A percentile compares a stretch with the other conserved stretches of the same genome.
Evolutionary conservation across 2,329 filamentous ascomycete genomes (phyloP).

Genomic region (Beauveria rudraprayagi): DNA sequence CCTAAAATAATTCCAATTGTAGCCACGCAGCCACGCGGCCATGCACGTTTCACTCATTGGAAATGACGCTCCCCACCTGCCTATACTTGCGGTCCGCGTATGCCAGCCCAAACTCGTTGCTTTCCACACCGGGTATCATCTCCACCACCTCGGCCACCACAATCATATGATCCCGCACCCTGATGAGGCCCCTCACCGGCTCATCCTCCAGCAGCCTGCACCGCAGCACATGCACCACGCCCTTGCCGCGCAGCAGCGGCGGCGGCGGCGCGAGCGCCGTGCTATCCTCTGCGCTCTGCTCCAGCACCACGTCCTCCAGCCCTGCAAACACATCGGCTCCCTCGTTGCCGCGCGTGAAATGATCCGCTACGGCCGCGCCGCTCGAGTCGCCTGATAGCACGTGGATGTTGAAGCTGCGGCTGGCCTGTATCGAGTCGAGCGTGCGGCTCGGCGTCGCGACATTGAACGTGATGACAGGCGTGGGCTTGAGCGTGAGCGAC

Average conservation of each 20-base stretch:
- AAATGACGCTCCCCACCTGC: conserved; percentile 30
- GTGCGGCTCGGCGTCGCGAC: conserved; percentile 48
- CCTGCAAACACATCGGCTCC: conserved; percentile 31
- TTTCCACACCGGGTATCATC: conserved; percentile 28
- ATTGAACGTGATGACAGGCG: conserved; percentile 49
- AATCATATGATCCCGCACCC: conserved; percentile 43
- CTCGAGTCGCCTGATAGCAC: conserved; percentile 38
- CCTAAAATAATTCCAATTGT: background rate
- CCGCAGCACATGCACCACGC: conserved; percentile 43
- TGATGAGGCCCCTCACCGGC: conserved; percentile 32
- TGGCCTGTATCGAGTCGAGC: conserved; percentile 39
- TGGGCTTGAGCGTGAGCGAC: conserved; percentile 43
- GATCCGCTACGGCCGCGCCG: conserved; percentile 43
- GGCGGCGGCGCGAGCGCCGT: conserved; percentile 15
- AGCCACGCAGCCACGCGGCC: background rate
- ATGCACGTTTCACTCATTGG: background rate
- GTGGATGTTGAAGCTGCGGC: conserved; percentile 45
- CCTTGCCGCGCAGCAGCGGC: conserved; percentile 40
- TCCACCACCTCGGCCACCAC: conserved; percentile 44
- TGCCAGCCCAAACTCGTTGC: conserved; percentile 35
- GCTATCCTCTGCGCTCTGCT: conserved; percentile 2
- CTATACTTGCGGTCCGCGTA: conserved; percentile 44
- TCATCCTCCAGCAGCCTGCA: conserved; percentile 35
- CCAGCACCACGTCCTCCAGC: conserved; percentile 20
- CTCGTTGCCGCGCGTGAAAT: conserved; percentile 43